Evolutionary conservation across 257 asterid species (phyloP), one percentile per base, ranked within the genome.

Genomic region (Solanum infundibuliforme): DNA sequence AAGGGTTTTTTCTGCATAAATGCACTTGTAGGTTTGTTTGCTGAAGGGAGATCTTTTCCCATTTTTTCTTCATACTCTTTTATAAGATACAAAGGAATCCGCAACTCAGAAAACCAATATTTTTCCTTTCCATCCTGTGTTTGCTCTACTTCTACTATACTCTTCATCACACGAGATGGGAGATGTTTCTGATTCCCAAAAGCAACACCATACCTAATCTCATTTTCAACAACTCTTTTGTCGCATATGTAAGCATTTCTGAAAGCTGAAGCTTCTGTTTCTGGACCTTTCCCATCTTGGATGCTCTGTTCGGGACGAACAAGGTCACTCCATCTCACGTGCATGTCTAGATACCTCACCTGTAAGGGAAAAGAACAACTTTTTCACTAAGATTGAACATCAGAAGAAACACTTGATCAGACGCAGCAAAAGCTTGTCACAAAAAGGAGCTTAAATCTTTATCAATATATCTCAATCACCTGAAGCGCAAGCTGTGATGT

Each of bases 121-220:
- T 91, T 93, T 89, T 93, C 96, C 90, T 88, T 91, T 66, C 93
- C 98, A 74, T 91, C 94, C 83, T 86, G 90, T 55, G 66, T 92
- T 91, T 94, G 86, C 92, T 92, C 98, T 39, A 87, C 88, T 91
- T 96, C 97, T 68, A 86, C 29, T 39, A 94, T 65, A 89, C 90
- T 91, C 93, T 95, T 95, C 98, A 92, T 91, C 55, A 96, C 94
- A 65, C 97, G 98, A 13, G 98, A 94, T 27, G 99, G 94, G 77
- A 96, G 95, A 92, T 95, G 98, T 82, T 95, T 96, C 92, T 94
- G 98, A 91, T 89, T 92, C 84, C 94, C 94, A 88, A 96, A 95
- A 65, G 92, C 94, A 90, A 95, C 92, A 74, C 94, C 89, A 88
- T 96, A 96, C 89, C 96, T 92, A 34, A 87, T 88, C 90, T 93